Base-by-base conservation (phyloP, 805 yeast genomes). In the Teunomyces atbi region DNA sequence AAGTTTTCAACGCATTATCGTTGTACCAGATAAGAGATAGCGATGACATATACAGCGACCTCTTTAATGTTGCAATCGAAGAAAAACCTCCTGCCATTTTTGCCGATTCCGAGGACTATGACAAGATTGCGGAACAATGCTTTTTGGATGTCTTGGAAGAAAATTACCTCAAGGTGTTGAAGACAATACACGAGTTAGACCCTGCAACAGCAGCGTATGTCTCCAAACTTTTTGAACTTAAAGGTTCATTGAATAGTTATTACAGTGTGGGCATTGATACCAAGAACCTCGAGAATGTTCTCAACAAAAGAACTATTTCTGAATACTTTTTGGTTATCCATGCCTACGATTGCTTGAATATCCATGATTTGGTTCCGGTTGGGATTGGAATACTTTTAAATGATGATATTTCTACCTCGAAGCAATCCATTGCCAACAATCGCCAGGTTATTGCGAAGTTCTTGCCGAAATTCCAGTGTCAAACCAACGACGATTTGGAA, bases 401-500 rank as follows among this genome's bases (percentile, higher is more conserved):
- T 46, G 56, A 61, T 4, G 45, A 73, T 72, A 40, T 77, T 1
- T 65, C 80, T 8, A 74, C 75, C 15, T 73, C 76, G n/a, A 59
- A 69, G 10, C 66, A 66, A 16, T 62, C 79, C 2, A 60, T 71
- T 44, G 64, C 65, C 11, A 49, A 51, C 18, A 57, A 60, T 40
- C 57, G 54, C 38, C 49, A 55, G 12, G 73, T 79, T 1, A 72
- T 86, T 29, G 74, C 80, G 3, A 82, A 80, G 48, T 73, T 79
- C 41, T 64, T 86, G 29, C 88, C 89, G 4, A 74, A 73, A 18
- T 86, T 71, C 58, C 72, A 82, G 37, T 82, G 82, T 56, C 66
- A 75, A 45, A 82, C 83, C 6, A 84, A 83, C 57, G 91, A 86
- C 59, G 95, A 86, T 59, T 73, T 84, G 50, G 94, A 86, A 61